These are phyloP conservation scores for Lecanicillium sp. DNA, from an alignment of 2,329 filamentous ascomycete species.

Conservation along the genomic window DNA sequence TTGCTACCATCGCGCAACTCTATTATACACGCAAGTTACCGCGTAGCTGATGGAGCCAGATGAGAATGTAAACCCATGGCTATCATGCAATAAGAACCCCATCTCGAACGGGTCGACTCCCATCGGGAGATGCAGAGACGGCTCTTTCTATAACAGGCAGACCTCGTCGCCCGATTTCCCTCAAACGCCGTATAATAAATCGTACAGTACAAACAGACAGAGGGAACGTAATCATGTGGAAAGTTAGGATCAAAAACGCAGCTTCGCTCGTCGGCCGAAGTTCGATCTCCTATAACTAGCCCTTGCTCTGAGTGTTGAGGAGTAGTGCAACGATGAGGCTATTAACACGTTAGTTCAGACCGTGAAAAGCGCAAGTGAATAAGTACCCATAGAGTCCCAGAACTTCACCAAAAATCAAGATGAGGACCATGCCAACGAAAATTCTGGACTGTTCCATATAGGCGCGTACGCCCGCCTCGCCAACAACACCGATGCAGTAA, in stretches of 20 bases:
- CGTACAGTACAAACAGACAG: slow-evolving; percentile 1
- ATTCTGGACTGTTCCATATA: slow-evolving; percentile 96
- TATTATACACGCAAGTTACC: too few relatives aligned
- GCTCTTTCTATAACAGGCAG: neutral
- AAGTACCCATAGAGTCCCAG: slow-evolving; percentile 90
- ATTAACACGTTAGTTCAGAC: slow-evolving; percentile 9
- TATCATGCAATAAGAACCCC: too few relatives aligned
- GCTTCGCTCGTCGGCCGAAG: neutral
- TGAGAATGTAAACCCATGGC: too few relatives aligned
- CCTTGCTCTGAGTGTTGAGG: slow-evolving; percentile 79
- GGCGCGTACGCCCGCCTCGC: slow-evolving; percentile 85
- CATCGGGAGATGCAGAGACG: too few relatives aligned
- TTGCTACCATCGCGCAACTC: too few relatives aligned
- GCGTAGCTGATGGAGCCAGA: too few relatives aligned
- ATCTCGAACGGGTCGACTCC: too few relatives aligned
- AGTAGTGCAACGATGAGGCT: slow-evolving; percentile 91
- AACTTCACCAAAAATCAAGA: slow-evolving; percentile 97
- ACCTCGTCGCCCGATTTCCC: too few relatives aligned
- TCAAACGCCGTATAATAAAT: neutral
- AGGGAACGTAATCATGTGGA: too few relatives aligned
- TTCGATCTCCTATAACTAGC: too few relatives aligned
- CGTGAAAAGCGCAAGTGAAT: neutral
- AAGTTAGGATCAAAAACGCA: too few relatives aligned
- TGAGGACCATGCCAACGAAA: slow-evolving; percentile 97
- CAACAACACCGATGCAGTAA: slow-evolving; percentile 93